Evolutionary conservation across 805 yeast species (phyloP), one percentile per base, ranked within the genome.

Genomic region (Metschnikowia chrysomelidarum): DNA sequence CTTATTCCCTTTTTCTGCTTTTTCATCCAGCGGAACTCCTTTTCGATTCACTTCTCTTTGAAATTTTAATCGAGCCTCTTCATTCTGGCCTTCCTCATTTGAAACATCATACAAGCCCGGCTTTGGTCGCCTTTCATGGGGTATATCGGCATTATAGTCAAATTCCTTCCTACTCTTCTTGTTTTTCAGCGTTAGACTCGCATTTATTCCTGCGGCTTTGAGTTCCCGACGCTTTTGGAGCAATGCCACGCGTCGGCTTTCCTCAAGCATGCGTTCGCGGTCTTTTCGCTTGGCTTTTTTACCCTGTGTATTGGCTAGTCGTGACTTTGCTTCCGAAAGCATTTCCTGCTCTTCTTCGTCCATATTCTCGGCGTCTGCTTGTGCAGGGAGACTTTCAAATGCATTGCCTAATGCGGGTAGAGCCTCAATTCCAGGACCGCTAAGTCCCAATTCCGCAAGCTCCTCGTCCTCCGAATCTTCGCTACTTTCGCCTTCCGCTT

Each of bases 271-370:
- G 32, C 93, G 66, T 55, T 91, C 98, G 38, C 97, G 68, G 2
- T 82, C 86, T 54, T 89, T 87, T 40, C 98, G 63, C 40, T 89
- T 86, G 0, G 97, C 96, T 59, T 91, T 91, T 48, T 89, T 88
- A 41, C 98, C 98, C 56, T 84, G 87, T 0, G 97, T 88, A 50
- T 87, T 89, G 9, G 95, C 86, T 44, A 91, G 64, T 48, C 98
- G 74, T 2, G 96, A 95, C 30, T 82, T 74, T 1, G 98, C 98
- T 55, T 93, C 98, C n/a, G 87, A 78, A 6, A 89, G 59, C 96
- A 89, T 87, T 56, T 91, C 97, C 38, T 75, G 64, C 51, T 91
- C 96, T 40, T 87, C 96, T 27, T 87, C 96, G 39, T 81, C 89
- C 70, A 87, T 64, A 18, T 80, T 85, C 10, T 75, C 80, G 2